Evolutionary conservation across 1,139 yeast genomes (phyloP), one percentile per base, ranked within the genome.

Genomic region (Geotrichum candidum): DNA sequence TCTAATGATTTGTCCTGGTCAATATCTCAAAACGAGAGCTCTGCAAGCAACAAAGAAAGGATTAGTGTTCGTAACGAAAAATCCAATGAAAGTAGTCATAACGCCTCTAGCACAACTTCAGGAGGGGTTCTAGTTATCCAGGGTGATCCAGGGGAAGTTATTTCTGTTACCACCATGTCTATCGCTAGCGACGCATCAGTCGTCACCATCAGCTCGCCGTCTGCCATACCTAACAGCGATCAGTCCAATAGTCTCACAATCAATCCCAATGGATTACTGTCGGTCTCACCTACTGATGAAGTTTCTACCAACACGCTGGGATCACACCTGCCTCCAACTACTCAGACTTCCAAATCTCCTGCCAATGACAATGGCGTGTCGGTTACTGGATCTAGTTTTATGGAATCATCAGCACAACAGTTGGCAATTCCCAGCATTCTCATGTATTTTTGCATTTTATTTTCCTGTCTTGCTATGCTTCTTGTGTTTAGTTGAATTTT

Each of bases 1-100:
- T 76, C 82, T 11, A 69, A 73, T 52, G 66, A 68, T 23, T n/a
- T 9, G 7, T 22, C 15, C 33, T 23, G 15, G 31, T 18, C 31
- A 2, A 48, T 5, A 0, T 23, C 27, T 27, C 9, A 48, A n/a
- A 13, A 10, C 31, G 22, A 22, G 52, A 48, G 4, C 52, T 13
- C 15, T 10, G n/a, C 15, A 38, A 38, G n/a, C 7, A 38, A 38
- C 1, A 38, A 38, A 38, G 45, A 15, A 35, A 2, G 11, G 41
- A 3, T 38, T 22, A 38, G 15, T 38, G 15, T 11, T 5, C 15
- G 18, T 1, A 18, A 15, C 45, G 18, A 38, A 38, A 45, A 35
- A 31, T 33, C 15, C 13, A 38, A 2, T 6, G 4, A 38, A 38
- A 38, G 45, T 13, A 38, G 5, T 18, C 45, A 38, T n/a, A 27